phyloP scores from a whole-genome alignment of 768 basidiomycete species.

The Paxillus rubicundulus region DNA sequence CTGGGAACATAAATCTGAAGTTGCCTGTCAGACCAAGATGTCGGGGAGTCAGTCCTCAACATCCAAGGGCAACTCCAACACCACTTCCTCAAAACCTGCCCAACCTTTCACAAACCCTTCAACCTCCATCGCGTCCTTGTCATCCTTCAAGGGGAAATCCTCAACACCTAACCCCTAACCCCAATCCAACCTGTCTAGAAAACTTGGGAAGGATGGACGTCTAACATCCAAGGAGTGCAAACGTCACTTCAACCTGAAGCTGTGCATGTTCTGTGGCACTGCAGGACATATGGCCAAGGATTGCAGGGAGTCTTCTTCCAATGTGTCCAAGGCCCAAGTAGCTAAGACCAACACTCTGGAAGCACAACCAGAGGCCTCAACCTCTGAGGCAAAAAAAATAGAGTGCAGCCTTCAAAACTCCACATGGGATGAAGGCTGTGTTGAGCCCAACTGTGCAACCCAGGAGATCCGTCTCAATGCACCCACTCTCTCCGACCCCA shows the following conservation, averaged over 20 bases:
- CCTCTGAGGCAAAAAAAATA: constrained; percentile 6
- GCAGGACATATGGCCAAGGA: background rate
- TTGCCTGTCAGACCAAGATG: no score
- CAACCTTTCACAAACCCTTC: background rate
- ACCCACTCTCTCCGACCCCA: background rate
- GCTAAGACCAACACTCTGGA: background rate
- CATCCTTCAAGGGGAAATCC: background rate
- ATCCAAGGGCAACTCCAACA: no score
- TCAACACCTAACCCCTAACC: no score
- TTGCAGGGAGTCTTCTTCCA: background rate
- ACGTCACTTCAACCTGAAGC: background rate
- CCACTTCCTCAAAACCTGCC: no score
- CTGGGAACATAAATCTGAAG: no score
- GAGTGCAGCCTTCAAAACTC: background rate
- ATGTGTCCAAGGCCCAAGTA: background rate
- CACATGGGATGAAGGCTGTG: background rate
- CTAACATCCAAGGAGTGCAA: background rate
- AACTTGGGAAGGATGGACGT: no score
- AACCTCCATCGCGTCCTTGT: background rate
- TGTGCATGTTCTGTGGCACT: constrained; percentile 3
- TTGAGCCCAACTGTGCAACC: background rate
- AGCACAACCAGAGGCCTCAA: background rate
- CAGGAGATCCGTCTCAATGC: constrained; percentile 3
- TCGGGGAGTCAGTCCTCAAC: no score
- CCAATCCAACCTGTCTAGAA: no score